These are phyloP conservation scores for Alternaria ventricosa DNA, from an alignment of 2,329 filamentous ascomycete species.

Conservation along the genomic window DNA sequence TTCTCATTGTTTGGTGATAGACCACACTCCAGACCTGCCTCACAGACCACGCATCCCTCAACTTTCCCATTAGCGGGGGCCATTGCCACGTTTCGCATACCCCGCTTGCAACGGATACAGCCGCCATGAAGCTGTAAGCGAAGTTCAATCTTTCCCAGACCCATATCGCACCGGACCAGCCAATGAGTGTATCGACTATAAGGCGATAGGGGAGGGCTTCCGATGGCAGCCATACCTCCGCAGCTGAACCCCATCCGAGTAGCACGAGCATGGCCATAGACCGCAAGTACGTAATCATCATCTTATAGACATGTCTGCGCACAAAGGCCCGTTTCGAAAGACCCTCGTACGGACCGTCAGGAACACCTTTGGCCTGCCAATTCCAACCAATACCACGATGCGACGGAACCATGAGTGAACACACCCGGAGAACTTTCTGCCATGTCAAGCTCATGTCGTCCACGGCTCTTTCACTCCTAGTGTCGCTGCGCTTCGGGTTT, in stretches of 20 bases:
- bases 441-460: not conserved
- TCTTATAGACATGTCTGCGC: not conserved
- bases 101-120: not conserved
- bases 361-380: constrained; percentile 8
- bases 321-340: not conserved
- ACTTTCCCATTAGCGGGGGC: not conserved
- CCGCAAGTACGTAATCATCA: not conserved
- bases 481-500: not conserved
- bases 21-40: constrained; percentile 7
- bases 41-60: constrained; percentile 1
- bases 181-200: not conserved
- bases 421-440: not conserved
- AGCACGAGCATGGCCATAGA: not conserved
- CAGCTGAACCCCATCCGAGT: not conserved
- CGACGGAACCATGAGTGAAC: not conserved
- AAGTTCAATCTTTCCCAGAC: not conserved
- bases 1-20: constrained; percentile 12
- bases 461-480: not conserved
- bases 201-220: not conserved
- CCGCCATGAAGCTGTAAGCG: not conserved
- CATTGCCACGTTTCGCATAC: constrained; percentile 9
- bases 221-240: not conserved
- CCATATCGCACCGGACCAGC: not conserved
- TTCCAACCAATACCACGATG: constrained; percentile 8
- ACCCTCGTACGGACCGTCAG: not conserved